Conservation (phyloP, 2,329 filamentous ascomycete species). For the Aspergillus fijiensis region DNA sequence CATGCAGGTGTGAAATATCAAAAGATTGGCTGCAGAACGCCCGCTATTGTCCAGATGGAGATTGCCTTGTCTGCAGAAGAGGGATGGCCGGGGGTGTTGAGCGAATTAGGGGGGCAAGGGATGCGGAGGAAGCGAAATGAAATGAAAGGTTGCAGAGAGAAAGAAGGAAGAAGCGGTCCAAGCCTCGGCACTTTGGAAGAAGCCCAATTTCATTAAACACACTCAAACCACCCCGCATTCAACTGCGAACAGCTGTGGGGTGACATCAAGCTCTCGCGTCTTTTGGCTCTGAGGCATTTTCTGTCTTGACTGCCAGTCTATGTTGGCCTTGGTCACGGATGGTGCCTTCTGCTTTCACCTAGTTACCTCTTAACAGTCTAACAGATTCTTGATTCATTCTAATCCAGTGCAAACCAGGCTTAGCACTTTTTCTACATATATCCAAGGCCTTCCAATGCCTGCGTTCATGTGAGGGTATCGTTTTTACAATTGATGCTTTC, state of each 20-base stretch:
- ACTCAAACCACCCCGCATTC: too few relatives aligned
- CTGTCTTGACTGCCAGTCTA: too few relatives aligned
- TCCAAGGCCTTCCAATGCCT: not conserved
- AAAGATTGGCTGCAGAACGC: not conserved
- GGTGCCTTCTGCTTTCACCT: too few relatives aligned
- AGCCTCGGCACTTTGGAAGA: not conserved
- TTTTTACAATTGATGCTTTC: conserved; percentile 10
- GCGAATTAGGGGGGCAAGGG: not conserved
- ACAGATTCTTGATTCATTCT: not conserved
- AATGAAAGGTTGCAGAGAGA: not conserved
- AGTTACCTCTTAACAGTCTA: too few relatives aligned
- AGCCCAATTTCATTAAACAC: not conserved
- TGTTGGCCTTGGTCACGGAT: too few relatives aligned
- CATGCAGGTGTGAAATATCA: not conserved
- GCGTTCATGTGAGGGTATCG: too few relatives aligned
- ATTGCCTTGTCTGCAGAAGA: not conserved
- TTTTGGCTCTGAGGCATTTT: too few relatives aligned
- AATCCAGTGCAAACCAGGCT: not conserved
- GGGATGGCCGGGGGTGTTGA: not conserved
- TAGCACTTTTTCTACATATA: not conserved
- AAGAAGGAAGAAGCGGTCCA: not conserved
- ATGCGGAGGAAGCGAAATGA: not conserved
- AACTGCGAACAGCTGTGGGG: too few relatives aligned
- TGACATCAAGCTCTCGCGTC: too few relatives aligned
- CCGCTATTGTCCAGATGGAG: not conserved